phyloP scores from a whole-genome alignment of 2,329 filamentous ascomycete genomes.

The Diplodia intermedia region DNA sequence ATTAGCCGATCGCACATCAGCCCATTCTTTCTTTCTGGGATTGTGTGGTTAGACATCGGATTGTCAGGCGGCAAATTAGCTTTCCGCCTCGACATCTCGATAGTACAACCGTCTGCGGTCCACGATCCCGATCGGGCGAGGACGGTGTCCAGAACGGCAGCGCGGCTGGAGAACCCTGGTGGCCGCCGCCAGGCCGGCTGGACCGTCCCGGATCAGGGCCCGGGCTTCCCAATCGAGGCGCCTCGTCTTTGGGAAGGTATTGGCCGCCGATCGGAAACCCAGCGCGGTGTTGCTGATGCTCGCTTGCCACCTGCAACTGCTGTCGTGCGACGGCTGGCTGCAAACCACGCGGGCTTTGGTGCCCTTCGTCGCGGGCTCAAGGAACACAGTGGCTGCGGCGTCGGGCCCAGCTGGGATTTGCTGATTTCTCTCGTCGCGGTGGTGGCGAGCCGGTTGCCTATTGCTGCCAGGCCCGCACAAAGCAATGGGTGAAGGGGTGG shows the following conservation, averaged over 20 bases:
- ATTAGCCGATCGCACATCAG: constrained; percentile 6
- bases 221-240: neutral
- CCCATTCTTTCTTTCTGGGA: constrained; percentile 11
- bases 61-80: neutral
- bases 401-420: too few relatives aligned
- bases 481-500: too few relatives aligned
- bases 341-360: too few relatives aligned
- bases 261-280: too few relatives aligned
- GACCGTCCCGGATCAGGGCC: neutral
- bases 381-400: neutral
- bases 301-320: neutral
- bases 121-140: constrained; percentile 6
- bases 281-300: neutral
- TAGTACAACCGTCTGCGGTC: neutral
- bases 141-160: too few relatives aligned
- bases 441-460: too few relatives aligned
- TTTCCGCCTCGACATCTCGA: neutral
- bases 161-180: too few relatives aligned
- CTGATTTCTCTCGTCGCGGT: too few relatives aligned
- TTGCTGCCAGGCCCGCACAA: too few relatives aligned
- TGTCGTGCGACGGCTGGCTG: constrained; percentile 1
- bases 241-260: neutral
- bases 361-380: neutral
- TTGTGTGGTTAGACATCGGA: constrained; percentile 21
- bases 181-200: neutral